Evolutionary conservation across 352 stramenopile genomes (phyloP), one percentile per base, ranked within the genome.

Genomic region (Albugo laibachii): DNA sequence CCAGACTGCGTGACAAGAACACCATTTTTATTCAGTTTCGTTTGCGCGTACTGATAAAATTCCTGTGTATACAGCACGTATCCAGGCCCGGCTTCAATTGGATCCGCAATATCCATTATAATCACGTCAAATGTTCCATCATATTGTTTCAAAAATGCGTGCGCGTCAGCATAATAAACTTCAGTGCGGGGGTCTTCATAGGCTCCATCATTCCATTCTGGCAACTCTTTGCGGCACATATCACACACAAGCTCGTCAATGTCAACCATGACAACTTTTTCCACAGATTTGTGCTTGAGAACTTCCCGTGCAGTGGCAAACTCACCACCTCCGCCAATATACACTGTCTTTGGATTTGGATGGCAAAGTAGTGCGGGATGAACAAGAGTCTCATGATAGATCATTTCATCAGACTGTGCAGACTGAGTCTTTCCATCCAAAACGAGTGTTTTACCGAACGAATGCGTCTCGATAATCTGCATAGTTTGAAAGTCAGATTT

Each of bases 351-450:
- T 31, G 80, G 77, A 56, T 80, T 81, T 38, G 60, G 57, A 61
- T 81, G 76, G n/a, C 80, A 71, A 39, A 97, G 71, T 41, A 98
- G 59, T 18, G 83, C 70, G 31, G 86, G 87, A 62, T 97, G 89
- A 38, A 97, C 87, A n/a, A 97, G 68, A 48, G 62, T 72, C 65
- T 97, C 91, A 63, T 98, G 91, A 61, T 97, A 97, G 43, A 96
- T 82, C 58, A 81, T 78, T 62, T 98, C 93, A 60, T 98, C 92
- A 48, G 70, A 74, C 56, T 93, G 70, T 37, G 88, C 64, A 49
- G 77, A 95, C 63, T 97, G 88, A 20, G 89, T 97, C 67, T 97
- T 95, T 48, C 91, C 87, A 59, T 97, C 91, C 13, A 96, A 93
- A 43, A 97, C 83, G 18, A 98, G 69, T 41, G 83, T 97, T 58